Evolutionary conservation across 768 basidiomycete genomes (phyloP).

Genomic region (Phaffia tasmanica): DNA sequence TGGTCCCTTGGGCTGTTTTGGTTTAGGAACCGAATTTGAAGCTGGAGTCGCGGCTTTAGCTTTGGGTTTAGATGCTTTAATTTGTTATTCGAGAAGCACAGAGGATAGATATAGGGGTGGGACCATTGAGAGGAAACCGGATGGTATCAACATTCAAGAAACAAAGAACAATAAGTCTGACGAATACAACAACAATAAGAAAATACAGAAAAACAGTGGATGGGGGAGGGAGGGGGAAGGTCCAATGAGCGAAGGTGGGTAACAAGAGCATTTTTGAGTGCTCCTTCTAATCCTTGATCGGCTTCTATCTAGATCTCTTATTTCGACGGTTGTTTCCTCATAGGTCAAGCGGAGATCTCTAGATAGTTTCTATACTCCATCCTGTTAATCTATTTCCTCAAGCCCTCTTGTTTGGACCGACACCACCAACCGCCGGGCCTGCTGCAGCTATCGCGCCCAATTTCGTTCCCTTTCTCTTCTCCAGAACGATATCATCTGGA

Average conservation of each 20-base stretch:
- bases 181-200: no score
- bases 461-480: slow-evolving; percentile 61
- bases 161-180: no score
- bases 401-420: background rate
- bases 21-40: slow-evolving; percentile 28
- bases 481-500: slow-evolving; percentile 79
- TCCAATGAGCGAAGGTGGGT: background rate
- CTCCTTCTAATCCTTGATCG: background rate
- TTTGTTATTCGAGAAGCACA: no score
- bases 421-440: background rate
- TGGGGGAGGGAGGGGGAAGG: background rate
- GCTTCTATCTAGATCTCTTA: no score
- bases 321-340: no score
- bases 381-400: background rate
- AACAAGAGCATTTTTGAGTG: background rate
- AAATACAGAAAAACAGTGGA: no score
- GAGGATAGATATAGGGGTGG: no score
- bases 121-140: no score
- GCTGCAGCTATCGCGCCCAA: slow-evolving; percentile 16
- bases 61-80: slow-evolving; percentile 28
- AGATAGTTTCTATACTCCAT: background rate
- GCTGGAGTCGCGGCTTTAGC: slow-evolving; percentile 26
- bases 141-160: no score
- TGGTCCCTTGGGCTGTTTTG: slow-evolving; percentile 26
- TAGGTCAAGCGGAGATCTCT: no score